A percentile compares a stretch with the other conserved stretches of the same genome.
Conservation (phyloP, 1,284 basidiomycete genomes). For the Cronartium quercuum region DNA sequence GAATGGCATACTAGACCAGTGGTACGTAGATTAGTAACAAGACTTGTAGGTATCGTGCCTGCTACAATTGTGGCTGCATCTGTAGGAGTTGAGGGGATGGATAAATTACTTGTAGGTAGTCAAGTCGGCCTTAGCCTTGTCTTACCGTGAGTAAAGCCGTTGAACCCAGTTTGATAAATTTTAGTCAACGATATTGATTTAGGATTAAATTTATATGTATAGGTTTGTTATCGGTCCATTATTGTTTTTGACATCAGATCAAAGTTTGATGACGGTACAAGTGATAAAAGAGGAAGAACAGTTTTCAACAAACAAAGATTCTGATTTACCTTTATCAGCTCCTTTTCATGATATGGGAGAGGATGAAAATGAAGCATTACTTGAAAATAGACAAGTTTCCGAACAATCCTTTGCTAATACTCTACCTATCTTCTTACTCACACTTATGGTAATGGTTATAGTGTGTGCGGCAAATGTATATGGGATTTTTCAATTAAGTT, state of each 20-base stretch:
- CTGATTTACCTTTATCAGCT: not conserved
- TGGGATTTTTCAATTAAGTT: constrained; percentile 29
- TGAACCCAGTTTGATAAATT: no score
- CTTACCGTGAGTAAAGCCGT: constrained; percentile 59
- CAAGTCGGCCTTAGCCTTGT: constrained; percentile 84
- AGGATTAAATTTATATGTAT: not conserved
- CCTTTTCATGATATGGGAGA: not conserved
- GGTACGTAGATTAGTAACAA: constrained; percentile 72
- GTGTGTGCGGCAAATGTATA: constrained; percentile 30
- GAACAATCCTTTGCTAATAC: constrained; percentile 19
- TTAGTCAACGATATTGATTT: no score
- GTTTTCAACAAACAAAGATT: not conserved
- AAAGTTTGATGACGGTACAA: constrained; percentile 6
- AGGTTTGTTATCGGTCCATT: constrained; percentile 35
- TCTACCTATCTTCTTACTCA: not conserved
- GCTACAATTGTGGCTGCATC: constrained; percentile 70
- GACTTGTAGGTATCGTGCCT: constrained; percentile 78
- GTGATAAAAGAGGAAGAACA: not conserved
- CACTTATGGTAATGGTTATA: constrained; percentile 8
- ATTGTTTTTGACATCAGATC: constrained; percentile 26
- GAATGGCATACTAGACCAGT: constrained; percentile 79
- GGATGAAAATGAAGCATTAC: not conserved
- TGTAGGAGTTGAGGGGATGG: constrained; percentile 68
- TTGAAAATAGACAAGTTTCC: not conserved
- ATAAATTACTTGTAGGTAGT: constrained; percentile 72